Base-by-base conservation (phyloP, 495 filamentous ascomycete species). In the Daldinia grandis region DNA sequence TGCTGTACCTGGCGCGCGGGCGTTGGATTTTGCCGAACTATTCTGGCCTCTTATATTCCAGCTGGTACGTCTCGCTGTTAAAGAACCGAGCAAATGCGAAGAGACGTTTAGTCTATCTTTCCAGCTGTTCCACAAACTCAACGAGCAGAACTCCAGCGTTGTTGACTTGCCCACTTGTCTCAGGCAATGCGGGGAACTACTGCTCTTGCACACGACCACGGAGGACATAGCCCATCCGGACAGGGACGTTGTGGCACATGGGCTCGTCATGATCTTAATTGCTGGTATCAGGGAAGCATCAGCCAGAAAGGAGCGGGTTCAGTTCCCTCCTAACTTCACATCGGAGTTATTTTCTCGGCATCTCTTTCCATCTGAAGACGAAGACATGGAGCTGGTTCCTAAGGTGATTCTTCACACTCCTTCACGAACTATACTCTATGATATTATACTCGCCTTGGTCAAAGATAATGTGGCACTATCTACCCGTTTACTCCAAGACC, bases 391-490 rank as follows among this genome's bases (percentile, higher is more conserved):
- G 0, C 58, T 70, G 14, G 72, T 71, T 19, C 72, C 58, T 30
- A 80, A 61, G 27, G 79, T 78, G 44, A 81, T 79, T 82, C 87
- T 72, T 70, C 88, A 72, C 14, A 21, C 83, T 83, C 58, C 86
- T 19, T 91, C 90, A 17, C 84, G 93, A 40, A 81, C 85, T 33
- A 86, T 85, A 64, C 78, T 97, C 10, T 89, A 90, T 65, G 82
- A 86, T 57, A 86, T 93, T 35, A 76, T 94, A 38, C 80, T 87
- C 42, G 73, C 81, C 5, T 76, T 95, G 17, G 81, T 86, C 51
- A 88, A 88, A 56, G 83, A 87, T 51, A 84, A 87, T 44, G 73
- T 76, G 1, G 79, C 55, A 1, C 75, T 87, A 68, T 86, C 88
- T 64, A 75, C 72, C 27, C 75, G 76, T 17, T 72, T 92, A 4